phyloP scores from a whole-genome alignment of 2,329 filamentous ascomycete genomes.

The Fusarium bulbicola region DNA sequence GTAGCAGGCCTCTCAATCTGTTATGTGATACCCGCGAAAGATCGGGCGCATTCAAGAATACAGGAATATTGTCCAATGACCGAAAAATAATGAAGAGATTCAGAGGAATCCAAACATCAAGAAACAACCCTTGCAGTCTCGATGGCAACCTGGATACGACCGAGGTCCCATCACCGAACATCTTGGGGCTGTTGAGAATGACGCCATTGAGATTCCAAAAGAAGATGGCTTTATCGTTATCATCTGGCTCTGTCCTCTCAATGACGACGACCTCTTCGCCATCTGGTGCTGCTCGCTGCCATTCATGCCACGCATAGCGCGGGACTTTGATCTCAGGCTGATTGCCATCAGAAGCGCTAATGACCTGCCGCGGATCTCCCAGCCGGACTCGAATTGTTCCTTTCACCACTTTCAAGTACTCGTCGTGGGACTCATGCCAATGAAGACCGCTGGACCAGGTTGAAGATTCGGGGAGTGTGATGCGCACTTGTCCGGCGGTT shows the following conservation, averaged over 20 bases:
- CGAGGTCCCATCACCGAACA: not conserved
- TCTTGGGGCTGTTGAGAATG: constrained; percentile 42
- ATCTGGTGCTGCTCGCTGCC: constrained; percentile 50
- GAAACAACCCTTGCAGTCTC: constrained; percentile 20
- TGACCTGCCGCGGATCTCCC: constrained; percentile 14
- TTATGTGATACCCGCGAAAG: fast-evolving
- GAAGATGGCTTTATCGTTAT: constrained; percentile 57
- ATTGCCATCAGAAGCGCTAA: constrained; percentile 24
- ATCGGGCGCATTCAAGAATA: constrained; percentile 30
- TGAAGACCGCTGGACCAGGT: constrained; percentile 60
- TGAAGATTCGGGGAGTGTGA: constrained; percentile 54
- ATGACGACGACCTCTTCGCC: constrained; percentile 53
- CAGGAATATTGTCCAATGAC: constrained; percentile 44
- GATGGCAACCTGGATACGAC: constrained; percentile 7
- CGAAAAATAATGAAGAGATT: constrained; percentile 45
- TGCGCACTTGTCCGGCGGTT: constrained; percentile 48
- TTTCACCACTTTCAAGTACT: constrained; percentile 54
- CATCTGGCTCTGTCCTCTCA: constrained; percentile 57
- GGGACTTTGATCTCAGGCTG: constrained; percentile 48
- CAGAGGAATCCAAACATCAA: constrained; percentile 43
- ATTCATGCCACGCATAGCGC: constrained; percentile 54
- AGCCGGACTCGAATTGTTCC: constrained; percentile 47
- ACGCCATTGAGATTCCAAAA: constrained; percentile 60
- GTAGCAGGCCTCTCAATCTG: fast-evolving
- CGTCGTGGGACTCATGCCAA: constrained; percentile 58